Conservation (phyloP, 208 protist species). For the Leishmania lainsoni region DNA sequence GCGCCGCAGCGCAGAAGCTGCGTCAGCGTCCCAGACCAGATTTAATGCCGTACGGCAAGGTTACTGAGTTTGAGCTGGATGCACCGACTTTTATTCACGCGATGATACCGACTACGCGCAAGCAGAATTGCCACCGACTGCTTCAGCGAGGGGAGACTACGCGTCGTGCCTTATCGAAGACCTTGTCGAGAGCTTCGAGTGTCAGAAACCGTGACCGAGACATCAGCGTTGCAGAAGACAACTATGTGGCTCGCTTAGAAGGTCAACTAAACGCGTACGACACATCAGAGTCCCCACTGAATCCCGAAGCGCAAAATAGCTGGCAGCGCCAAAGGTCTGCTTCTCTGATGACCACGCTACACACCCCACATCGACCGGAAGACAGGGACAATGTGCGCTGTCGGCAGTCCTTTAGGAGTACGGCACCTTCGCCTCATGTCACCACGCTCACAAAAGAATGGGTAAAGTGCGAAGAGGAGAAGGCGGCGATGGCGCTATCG, state of each 20-base stretch:
- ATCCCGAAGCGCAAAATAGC: background rate
- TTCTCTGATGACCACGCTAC: background rate
- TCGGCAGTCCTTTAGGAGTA: background rate
- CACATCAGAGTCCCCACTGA: background rate
- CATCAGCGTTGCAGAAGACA: background rate
- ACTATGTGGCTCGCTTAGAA: conserved; percentile 18
- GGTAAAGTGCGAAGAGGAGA: conserved; percentile 7
- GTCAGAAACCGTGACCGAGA: background rate
- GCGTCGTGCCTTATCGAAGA: background rate
- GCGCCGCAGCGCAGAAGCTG: conserved; percentile 9
- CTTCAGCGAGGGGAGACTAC: background rate
- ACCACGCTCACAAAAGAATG: conserved; percentile 12
- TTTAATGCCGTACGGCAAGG: background rate
- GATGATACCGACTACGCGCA: background rate
- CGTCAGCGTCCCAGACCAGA: background rate
- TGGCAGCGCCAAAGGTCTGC: background rate
- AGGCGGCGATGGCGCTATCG: background rate
- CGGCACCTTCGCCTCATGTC: background rate
- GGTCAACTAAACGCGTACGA: conserved; percentile 13
- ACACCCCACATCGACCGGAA: background rate
- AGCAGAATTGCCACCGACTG: background rate
- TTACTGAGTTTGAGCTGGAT: conserved; percentile 17
- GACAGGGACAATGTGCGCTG: background rate
- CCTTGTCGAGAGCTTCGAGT: background rate
- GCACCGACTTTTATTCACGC: background rate